phyloP scores from a whole-genome alignment of 768 basidiomycete genomes.

The Inosperma sp. region DNA sequence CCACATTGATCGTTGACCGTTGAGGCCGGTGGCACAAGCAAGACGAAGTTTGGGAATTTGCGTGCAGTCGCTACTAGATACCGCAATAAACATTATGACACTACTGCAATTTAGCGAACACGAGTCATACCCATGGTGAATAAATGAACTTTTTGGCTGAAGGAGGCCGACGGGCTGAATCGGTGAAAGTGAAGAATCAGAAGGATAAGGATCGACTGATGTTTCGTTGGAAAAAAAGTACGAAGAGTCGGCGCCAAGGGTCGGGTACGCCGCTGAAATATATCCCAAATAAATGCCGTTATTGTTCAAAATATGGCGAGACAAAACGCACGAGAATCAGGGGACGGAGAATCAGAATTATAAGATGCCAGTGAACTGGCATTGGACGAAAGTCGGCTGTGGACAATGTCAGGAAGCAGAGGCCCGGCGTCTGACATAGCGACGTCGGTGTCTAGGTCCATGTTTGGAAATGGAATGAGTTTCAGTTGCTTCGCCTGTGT shows the following conservation, averaged over 20 bases:
- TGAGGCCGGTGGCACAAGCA: conserved; percentile 65
- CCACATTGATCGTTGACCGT: conserved; percentile 81
- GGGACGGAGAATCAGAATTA: conserved; percentile 43
- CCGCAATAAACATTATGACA: conserved; percentile 9
- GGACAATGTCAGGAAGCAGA: conserved; percentile 47
- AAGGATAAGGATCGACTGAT: conserved; percentile 41
- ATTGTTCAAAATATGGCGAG: background rate
- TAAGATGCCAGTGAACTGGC: conserved; percentile 55
- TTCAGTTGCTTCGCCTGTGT: conserved; percentile 67
- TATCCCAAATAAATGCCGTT: background rate
- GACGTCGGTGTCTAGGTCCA: conserved; percentile 57
- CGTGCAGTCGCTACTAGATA: conserved; percentile 55
- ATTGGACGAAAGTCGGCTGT: conserved; percentile 61
- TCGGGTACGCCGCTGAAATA: conserved; percentile 47
- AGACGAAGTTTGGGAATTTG: conserved; percentile 82
- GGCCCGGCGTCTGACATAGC: conserved; percentile 70
- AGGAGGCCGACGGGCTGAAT: conserved; percentile 59
- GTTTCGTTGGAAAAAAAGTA: conserved; percentile 47
- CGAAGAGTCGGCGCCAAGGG: conserved; percentile 58
- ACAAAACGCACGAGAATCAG: conserved; percentile 45
- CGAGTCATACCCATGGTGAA: conserved; percentile 66
- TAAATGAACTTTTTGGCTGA: conserved; percentile 56
- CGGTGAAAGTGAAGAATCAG: conserved; percentile 32
- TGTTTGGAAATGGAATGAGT: conserved; percentile 70
- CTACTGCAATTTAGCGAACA: conserved; percentile 9